These are phyloP conservation scores for Colletotrichum gloeosporioides DNA, from an alignment of 2,329 filamentous ascomycete genomes.

Conservation along the genomic window DNA sequence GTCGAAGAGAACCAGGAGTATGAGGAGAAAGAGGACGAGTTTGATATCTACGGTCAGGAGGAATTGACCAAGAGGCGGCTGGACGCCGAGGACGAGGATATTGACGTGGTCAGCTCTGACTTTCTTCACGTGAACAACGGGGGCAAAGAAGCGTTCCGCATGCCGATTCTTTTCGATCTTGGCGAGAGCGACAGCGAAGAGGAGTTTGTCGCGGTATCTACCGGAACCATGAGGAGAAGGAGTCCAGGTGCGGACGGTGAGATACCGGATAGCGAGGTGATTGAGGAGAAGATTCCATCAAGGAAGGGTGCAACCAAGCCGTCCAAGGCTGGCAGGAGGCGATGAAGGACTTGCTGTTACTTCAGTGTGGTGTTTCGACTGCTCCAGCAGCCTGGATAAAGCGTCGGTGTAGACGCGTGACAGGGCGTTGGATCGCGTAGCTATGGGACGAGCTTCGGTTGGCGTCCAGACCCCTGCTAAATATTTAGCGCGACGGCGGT, in stretches of 20 bases:
- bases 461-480: background rate
- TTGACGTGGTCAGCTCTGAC: constrained; percentile 83
- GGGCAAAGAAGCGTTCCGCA: constrained; percentile 65
- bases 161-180: constrained; percentile 93
- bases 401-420: background rate
- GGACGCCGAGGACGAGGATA: constrained; percentile 90
- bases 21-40: constrained; percentile 93
- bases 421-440: constrained; percentile 14
- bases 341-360: background rate
- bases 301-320: constrained; percentile 38
- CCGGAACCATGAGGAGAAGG: constrained; percentile 85
- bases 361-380: background rate
- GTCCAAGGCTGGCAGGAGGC: constrained; percentile 7
- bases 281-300: constrained; percentile 44
- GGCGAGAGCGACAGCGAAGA: constrained; percentile 96
- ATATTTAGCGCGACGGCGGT: constrained; percentile 2
- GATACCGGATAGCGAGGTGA: constrained; percentile 59
- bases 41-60: constrained; percentile 95
- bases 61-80: constrained; percentile 91
- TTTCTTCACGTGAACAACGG: constrained; percentile 63
- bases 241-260: constrained; percentile 78
- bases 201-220: constrained; percentile 72
- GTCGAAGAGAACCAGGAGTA: constrained; percentile 99
- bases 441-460: constrained; percentile 13
- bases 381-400: background rate